Conservation (phyloP, 2,329 filamentous ascomycete genomes). For the Calonectria montana region DNA sequence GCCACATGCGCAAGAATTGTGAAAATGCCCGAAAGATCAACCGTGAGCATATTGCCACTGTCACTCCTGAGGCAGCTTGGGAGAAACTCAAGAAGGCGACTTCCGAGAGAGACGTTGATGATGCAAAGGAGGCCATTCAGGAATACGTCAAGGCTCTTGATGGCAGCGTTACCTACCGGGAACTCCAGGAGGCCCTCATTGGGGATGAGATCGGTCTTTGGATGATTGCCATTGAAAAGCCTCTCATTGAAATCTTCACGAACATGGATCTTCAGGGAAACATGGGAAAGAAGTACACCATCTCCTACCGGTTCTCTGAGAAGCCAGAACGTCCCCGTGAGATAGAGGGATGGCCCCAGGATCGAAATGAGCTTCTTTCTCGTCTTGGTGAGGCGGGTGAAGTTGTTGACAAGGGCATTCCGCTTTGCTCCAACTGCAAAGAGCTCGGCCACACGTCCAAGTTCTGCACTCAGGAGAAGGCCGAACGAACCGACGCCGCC, state of each 20-base stretch:
- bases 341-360: constrained; percentile 68
- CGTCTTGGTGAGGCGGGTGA: constrained; percentile 76
- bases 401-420: constrained; percentile 67
- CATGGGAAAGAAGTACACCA: constrained; percentile 71
- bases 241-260: constrained; percentile 67
- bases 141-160: constrained; percentile 70
- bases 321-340: constrained; percentile 70
- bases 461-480: constrained; percentile 68
- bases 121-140: constrained; percentile 69
- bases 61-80: constrained; percentile 69
- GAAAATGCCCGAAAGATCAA: constrained; percentile 69
- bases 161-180: constrained; percentile 67
- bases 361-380: constrained; percentile 68
- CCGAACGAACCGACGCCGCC: constrained; percentile 57
- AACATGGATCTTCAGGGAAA: constrained; percentile 81
- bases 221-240: constrained; percentile 72
- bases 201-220: constrained; percentile 64
- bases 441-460: constrained; percentile 73
- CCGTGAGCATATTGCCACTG: constrained; percentile 60
- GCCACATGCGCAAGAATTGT: constrained; percentile 68
- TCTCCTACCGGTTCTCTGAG: constrained; percentile 71
- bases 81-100: constrained; percentile 63
- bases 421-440: constrained; percentile 72
- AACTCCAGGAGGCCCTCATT: constrained; percentile 72
- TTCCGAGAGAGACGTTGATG: constrained; percentile 67